These are phyloP conservation scores for Claviceps lovelessii DNA, from an alignment of 2,329 filamentous ascomycete genomes.

Conservation along the genomic window DNA sequence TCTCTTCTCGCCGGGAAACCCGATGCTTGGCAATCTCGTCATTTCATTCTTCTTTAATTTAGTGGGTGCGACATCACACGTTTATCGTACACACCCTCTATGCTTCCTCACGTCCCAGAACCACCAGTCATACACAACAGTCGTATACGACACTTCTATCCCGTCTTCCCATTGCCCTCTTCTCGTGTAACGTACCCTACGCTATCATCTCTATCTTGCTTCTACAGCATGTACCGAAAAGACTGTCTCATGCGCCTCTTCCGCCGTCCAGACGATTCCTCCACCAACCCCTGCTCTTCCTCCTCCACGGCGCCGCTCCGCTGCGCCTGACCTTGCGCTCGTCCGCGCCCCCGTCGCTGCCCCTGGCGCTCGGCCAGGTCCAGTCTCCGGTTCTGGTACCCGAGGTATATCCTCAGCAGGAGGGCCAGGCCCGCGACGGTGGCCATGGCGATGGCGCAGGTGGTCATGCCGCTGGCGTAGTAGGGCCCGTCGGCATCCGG, in stretches of 20 bases:
- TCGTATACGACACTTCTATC: too few relatives aligned
- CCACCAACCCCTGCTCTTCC: conserved; percentile 25
- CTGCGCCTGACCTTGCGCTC: neutral
- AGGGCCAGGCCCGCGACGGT: conserved; percentile 42
- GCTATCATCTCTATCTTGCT: too few relatives aligned
- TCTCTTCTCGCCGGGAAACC: too few relatives aligned
- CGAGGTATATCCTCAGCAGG: conserved; percentile 38
- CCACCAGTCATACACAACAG: too few relatives aligned
- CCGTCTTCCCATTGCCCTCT: too few relatives aligned
- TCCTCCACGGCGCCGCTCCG: conserved; percentile 20
- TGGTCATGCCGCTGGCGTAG: conserved; percentile 47
- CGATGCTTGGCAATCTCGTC: too few relatives aligned
- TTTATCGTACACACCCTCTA: too few relatives aligned
- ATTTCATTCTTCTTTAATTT: too few relatives aligned
- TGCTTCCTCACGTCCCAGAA: too few relatives aligned
- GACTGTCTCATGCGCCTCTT: conserved; percentile 11
- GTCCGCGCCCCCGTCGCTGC: neutral
- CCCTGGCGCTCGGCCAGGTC: conserved; percentile 18
- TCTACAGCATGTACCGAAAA: conserved; percentile 34
- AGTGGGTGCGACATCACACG: too few relatives aligned
- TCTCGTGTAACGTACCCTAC: too few relatives aligned
- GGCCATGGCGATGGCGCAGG: conserved; percentile 49
- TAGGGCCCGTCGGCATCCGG: conserved; percentile 45
- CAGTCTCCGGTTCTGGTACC: conserved; percentile 33
- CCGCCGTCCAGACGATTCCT: conserved; percentile 8